phyloP scores from a whole-genome alignment of 148 eudicot species.

The Rhododendron ovatum region DNA sequence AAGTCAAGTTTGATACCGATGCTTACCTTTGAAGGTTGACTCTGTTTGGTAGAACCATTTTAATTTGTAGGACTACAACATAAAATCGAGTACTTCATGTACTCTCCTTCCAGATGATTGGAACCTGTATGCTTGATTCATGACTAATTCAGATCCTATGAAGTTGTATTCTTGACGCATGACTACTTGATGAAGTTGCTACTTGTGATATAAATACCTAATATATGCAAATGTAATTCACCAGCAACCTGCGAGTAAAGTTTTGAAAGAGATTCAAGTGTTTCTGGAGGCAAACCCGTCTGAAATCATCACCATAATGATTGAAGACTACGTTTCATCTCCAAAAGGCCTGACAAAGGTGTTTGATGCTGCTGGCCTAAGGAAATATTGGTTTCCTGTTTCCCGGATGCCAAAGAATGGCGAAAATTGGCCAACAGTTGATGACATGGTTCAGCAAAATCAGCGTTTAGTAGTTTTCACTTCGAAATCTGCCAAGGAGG shows the following conservation, averaged over 20 bases:
- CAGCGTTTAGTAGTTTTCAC: constrained; percentile 86
- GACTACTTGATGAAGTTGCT: neutral
- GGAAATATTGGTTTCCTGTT: constrained; percentile 82
- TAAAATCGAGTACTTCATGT: neutral
- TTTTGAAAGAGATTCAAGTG: constrained; percentile 63
- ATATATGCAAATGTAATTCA: neutral
- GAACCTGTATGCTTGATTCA: neutral
- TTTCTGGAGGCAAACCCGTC: constrained; percentile 69
- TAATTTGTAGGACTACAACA: neutral
- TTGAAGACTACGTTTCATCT: constrained; percentile 86
- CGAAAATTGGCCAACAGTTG: constrained; percentile 81
- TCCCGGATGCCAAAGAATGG: constrained; percentile 87
- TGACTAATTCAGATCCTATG: neutral
- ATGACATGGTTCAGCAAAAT: constrained; percentile 72
- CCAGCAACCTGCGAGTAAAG: constrained; percentile 83
- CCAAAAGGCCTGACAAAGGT: constrained; percentile 81
- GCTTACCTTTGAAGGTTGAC: neutral
- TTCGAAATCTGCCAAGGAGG: constrained; percentile 74
- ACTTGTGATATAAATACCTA: neutral
- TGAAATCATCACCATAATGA: constrained; percentile 77
- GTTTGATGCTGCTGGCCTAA: constrained; percentile 81
- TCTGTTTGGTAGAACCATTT: neutral
- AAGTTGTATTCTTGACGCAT: neutral
- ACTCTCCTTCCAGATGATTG: neutral
- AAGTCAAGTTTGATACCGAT: neutral